Base-by-base conservation (phyloP, 768 basidiomycete genomes). In the Sarcodon sp. region DNA sequence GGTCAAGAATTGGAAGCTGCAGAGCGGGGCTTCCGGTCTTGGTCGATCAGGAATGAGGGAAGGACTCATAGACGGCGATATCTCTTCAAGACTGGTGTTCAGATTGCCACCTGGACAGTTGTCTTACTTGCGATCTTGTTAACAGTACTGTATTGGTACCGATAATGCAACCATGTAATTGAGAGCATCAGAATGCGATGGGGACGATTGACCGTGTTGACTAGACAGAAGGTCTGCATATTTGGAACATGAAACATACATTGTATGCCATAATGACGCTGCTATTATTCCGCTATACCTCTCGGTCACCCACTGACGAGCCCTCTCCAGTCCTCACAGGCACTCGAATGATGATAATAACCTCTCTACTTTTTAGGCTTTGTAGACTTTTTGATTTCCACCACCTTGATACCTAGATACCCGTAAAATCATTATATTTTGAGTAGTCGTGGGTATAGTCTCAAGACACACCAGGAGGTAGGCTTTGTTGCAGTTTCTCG, bases 401-500 rank as follows among this genome's bases (percentile, higher is more conserved):
- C 69, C 44, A 91, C 72, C 36, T 62, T 69, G 58, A 92, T 73
- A 59, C 82, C 88, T 90, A 53, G n/a, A 45, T 1, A 7, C 3
- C 6, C 16, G 18, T 5, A 5, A 38, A 18, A 18, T 13, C 16
- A 18, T 38, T 18, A 38, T 3, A 38, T 13, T 38, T 38, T 38
- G 37, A 35, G n/a, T 34, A 13, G 27, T 35, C 12, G 27, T 12
- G 13, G 0, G 21, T 33, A 1, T 18, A 2, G 16, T 9, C n/a
- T 35, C 13, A 13, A 46, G 6, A 68, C 86, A 59, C 61, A 93
- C 94, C 89, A 60, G 96, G 96, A 47, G 94, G 94, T 46, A 99
- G 75, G 61, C 81, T 83, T 73, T 88, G 88, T 73, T 84, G 80
- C 59, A 99, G 80, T 75, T 97, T 99, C 66, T 96, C 92, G 36